Percentiles rank a stretch among this genome's conserved stretches.
Evolutionary conservation across 495 filamentous ascomycete genomes (phyloP).

Genomic region (Lichina pygmaea): DNA sequence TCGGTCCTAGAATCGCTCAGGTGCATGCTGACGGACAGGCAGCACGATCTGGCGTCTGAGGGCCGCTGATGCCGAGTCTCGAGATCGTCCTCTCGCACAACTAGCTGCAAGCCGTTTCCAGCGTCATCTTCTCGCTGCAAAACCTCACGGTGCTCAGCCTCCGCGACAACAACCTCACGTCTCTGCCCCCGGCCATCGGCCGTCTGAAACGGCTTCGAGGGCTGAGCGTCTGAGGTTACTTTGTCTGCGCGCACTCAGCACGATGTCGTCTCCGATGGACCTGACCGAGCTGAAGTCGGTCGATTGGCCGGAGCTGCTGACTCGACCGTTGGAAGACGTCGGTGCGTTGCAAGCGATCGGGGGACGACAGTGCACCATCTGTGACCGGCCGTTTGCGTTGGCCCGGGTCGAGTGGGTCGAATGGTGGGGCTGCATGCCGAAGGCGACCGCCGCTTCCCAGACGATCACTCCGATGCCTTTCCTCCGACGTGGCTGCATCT

Average conservation of each 20-base stretch:
- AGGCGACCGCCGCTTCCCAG: no score
- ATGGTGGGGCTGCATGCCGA: conserved; percentile 28
- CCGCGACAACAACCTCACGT: conserved; percentile 36
- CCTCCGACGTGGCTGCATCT: no score
- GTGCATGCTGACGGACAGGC: conserved; percentile 15
- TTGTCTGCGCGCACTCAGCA: conserved; percentile 12
- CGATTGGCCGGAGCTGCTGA: not conserved
- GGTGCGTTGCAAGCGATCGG: conserved; percentile 15
- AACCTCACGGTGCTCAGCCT: conserved; percentile 42
- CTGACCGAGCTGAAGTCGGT: conserved; percentile 11
- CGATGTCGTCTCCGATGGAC: conserved; percentile 15
- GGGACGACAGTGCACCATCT: conserved; percentile 30
- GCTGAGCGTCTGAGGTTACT: conserved; percentile 45
- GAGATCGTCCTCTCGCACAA: conserved; percentile 39
- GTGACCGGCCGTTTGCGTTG: conserved; percentile 26
- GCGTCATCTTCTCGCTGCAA: conserved; percentile 23
- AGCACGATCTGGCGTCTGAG: conserved; percentile 18
- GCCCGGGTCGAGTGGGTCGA: conserved; percentile 45
- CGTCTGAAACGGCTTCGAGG: conserved; percentile 32
- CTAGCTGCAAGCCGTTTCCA: conserved; percentile 21
- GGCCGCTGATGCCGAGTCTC: conserved; percentile 25
- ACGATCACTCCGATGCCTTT: no score
- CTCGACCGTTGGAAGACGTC: conserved; percentile 9
- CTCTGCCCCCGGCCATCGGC: conserved; percentile 37
- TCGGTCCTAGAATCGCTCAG: conserved; percentile 29